Evolutionary conservation across 2,329 filamentous ascomycete species (phyloP).

Genomic region (Nannizziopsis barbatae): DNA sequence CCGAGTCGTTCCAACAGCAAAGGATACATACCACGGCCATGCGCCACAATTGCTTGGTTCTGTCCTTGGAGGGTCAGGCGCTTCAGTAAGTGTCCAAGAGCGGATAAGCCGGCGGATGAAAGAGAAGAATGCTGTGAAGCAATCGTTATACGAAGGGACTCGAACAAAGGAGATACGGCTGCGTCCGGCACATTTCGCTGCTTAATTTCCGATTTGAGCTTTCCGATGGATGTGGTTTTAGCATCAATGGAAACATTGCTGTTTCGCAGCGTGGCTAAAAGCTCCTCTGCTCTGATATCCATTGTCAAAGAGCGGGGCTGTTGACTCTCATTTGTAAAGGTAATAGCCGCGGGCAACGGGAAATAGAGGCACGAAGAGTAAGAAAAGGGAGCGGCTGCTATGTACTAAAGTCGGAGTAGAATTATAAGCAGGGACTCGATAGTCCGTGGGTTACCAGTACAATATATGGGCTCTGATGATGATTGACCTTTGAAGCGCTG

Average conservation of each 20-base stretch:
- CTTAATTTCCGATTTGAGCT: slow-evolving; percentile 79
- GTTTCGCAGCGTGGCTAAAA: slow-evolving; percentile 46
- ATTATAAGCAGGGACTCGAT: too few relatives aligned
- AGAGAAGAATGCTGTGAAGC: slow-evolving; percentile 65
- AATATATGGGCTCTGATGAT: not conserved
- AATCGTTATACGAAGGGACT: slow-evolving; percentile 66
- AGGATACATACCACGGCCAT: slow-evolving; percentile 60
- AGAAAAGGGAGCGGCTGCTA: not conserved
- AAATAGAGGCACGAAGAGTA: not conserved
- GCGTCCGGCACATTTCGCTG: slow-evolving; percentile 75
- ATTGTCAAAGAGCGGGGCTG: slow-evolving; percentile 28
- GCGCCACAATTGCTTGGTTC: slow-evolving; percentile 54
- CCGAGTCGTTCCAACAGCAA: slow-evolving; percentile 74
- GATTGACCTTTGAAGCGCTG: not conserved
- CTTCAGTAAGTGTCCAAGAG: slow-evolving; percentile 76
- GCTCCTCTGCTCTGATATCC: slow-evolving; percentile 46
- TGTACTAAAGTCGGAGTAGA: not conserved
- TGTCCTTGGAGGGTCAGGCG: slow-evolving; percentile 76
- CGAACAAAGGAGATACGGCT: slow-evolving; percentile 63
- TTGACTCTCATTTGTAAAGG: slow-evolving; percentile 14
- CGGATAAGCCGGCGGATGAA: slow-evolving; percentile 73
- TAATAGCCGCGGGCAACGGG: not conserved
- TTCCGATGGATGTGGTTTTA: slow-evolving; percentile 60
- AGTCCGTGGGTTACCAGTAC: too few relatives aligned
- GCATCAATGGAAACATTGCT: slow-evolving; percentile 57